Evolutionary conservation across 2,329 filamentous ascomycete genomes (phyloP).

Genomic region (Trichoderma endophyticum): DNA sequence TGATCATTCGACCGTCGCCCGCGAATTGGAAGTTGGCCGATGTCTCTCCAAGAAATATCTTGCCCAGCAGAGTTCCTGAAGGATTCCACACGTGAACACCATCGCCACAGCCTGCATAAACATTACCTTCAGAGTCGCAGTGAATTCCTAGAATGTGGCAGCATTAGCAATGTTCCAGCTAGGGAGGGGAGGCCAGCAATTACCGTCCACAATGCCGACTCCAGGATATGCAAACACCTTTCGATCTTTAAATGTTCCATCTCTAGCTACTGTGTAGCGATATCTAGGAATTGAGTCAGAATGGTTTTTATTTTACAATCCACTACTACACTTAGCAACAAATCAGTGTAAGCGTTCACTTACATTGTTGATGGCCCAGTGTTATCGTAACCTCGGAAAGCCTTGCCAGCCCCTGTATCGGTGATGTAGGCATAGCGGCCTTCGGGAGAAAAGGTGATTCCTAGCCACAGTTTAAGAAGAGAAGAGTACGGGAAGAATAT

Average conservation of each 20-base stretch:
- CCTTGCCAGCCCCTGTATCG: constrained; percentile 37
- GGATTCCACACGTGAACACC: constrained; percentile 49
- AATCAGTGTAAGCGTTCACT: background rate
- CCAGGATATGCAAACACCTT: constrained; percentile 14
- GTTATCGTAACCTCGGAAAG: constrained; percentile 19
- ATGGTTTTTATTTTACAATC: background rate
- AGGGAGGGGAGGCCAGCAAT: background rate
- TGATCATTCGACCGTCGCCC: constrained; percentile 40
- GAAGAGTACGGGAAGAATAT: background rate
- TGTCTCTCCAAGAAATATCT: constrained; percentile 41
- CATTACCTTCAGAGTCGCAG: constrained; percentile 44
- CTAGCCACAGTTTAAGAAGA: constrained; percentile 36
- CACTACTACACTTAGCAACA: rapidly evolving
- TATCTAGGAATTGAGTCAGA: background rate
- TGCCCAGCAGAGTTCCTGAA: constrained; percentile 44
- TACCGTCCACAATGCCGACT: constrained; percentile 14
- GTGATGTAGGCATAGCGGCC: constrained; percentile 45
- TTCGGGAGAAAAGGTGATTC: constrained; percentile 45
- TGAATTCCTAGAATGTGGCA: constrained; percentile 39
- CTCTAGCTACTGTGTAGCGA: constrained; percentile 15
- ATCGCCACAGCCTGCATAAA: constrained; percentile 49
- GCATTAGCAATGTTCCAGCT: constrained; percentile 36
- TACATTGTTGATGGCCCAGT: constrained; percentile 14
- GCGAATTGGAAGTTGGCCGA: constrained; percentile 50
- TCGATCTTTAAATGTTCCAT: constrained; percentile 31